Evolutionary conservation across 2,329 filamentous ascomycete species (phyloP).

Genomic region (Cordyceps tenuipes): DNA sequence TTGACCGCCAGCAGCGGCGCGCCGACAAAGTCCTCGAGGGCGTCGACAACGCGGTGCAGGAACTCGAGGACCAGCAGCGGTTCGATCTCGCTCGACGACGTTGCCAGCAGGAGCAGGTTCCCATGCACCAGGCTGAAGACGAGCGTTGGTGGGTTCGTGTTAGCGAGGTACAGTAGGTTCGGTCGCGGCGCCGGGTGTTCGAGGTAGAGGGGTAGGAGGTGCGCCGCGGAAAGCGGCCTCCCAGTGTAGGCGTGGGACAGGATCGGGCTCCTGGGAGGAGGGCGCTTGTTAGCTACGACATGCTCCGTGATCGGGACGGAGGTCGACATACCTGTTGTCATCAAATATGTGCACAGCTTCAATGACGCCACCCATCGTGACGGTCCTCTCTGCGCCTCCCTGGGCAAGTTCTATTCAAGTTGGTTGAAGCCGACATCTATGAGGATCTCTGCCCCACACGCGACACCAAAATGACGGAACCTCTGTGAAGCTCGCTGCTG

Average conservation of each 20-base stretch:
- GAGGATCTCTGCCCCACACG: constrained; percentile 7
- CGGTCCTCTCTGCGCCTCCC: constrained; percentile 16
- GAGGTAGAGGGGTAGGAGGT: constrained; percentile 80
- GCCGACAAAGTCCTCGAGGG: constrained; percentile 88
- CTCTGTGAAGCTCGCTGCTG: constrained; percentile 5
- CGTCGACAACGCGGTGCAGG: constrained; percentile 85
- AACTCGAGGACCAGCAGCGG: constrained; percentile 89
- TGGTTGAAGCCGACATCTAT: neutral
- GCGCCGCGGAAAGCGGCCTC: constrained; percentile 65
- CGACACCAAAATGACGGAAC: constrained; percentile 8
- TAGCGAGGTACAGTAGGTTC: constrained; percentile 76
- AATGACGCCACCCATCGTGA: constrained; percentile 73
- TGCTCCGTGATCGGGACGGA: neutral
- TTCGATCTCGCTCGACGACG: constrained; percentile 78
- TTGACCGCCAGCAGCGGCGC: constrained; percentile 77
- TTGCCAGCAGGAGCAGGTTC: constrained; percentile 76
- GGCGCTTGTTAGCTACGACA: constrained; percentile 18
- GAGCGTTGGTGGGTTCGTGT: constrained; percentile 75
- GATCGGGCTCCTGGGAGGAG: constrained; percentile 59
- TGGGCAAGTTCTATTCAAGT: constrained; percentile 1
- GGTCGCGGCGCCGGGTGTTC: constrained; percentile 73
- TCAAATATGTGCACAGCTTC: constrained; percentile 97
- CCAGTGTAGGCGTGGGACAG: constrained; percentile 84
- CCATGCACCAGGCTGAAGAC: constrained; percentile 85
- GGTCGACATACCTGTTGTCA: constrained; percentile 66